Evolutionary conservation across 805 yeast genomes (phyloP), one percentile per base, ranked within the genome.

Genomic region (Candida nonsorbophila): DNA sequence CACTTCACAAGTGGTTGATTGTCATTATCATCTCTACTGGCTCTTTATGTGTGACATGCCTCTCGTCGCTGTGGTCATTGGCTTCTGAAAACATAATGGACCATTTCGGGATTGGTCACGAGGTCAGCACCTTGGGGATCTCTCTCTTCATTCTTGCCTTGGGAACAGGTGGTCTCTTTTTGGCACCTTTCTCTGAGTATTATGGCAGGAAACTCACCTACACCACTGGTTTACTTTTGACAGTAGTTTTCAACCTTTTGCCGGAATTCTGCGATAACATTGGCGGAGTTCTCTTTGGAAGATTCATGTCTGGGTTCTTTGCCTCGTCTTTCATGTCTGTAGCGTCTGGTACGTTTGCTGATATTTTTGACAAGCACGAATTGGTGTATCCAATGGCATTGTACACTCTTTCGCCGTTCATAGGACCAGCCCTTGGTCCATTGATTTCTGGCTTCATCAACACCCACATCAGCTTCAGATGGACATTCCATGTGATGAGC

Each of bases 171-270:
- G 55, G 54, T 2, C 42, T 52, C 16, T 49, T 55, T 29, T 40
- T 81, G 32, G 81, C 86, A 2, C 72, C 74, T 29, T 45, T 74
- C 9, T 74, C 84, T 13, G 92, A 83, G 47, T 53, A 74, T 19
- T 58, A 67, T 36, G 92, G 92, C 2, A 60, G 92, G 33, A 71
- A 69, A 23, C 59, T 68, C 6, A 52, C 74, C 4, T 53, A 81
- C 22, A 35, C 62, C 1, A 47, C 56, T 3, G 56, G 57, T 3
- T 34, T 53, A 3, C 20, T 34, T 5, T 22, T 47, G 7, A 42
- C 42, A 10, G 40, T 44, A 12, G 33, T 38, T 3, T 47, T 54
- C 36, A 48, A 51, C 33, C 37, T 51, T 17, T 34, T 53, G 11
- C 53, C 56, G 2, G 49, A 49, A 6, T 51, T 54, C 29, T 24